A percentile compares a stretch with the other conserved stretches of the same genome.
These are phyloP conservation scores for Saturnispora bothae DNA, from an alignment of 805 yeast genomes.

Conservation along the genomic window DNA sequence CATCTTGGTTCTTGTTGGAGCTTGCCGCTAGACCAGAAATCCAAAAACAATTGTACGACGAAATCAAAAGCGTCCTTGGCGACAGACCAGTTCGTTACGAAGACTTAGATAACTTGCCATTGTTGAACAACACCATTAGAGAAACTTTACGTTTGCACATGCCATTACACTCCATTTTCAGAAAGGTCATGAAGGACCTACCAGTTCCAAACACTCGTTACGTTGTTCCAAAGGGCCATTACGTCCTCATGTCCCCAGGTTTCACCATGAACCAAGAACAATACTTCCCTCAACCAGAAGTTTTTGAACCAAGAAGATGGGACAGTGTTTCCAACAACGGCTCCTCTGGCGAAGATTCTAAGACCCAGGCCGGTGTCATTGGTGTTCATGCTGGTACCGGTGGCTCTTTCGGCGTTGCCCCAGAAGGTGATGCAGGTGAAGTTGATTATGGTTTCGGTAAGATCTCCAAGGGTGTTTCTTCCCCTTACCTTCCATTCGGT, in stretches of 20 bases:
- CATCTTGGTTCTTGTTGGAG: slow-evolving; percentile 90
- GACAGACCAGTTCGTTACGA: slow-evolving; percentile 69
- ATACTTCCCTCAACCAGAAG: slow-evolving; percentile 67
- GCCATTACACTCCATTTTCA: slow-evolving; percentile 92
- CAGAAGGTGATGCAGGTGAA: slow-evolving; percentile 27
- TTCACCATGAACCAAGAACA: slow-evolving; percentile 67
- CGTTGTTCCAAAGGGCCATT: slow-evolving; percentile 82
- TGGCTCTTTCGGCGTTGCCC: slow-evolving; percentile 18
- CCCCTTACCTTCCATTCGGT: slow-evolving; percentile 96
- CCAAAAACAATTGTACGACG: slow-evolving; percentile 71
- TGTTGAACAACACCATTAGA: slow-evolving; percentile 73
- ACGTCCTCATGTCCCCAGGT: slow-evolving; percentile 90
- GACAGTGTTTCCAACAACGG: slow-evolving; percentile 26
- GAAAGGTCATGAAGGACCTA: slow-evolving; percentile 73
- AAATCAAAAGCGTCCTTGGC: slow-evolving; percentile 54
- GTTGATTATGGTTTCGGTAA: slow-evolving; percentile 97
- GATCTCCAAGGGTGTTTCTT: slow-evolving; percentile 88
- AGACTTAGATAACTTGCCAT: slow-evolving; percentile 67
- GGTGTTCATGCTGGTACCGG: too few species aligned
- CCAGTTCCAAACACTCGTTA: slow-evolving; percentile 68
- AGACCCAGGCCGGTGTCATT: too few species aligned
- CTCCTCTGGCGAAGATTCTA: too few species aligned
- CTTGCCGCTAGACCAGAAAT: slow-evolving; percentile 79
- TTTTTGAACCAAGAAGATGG: slow-evolving; percentile 89
- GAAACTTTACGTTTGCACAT: slow-evolving; percentile 94